Percentiles rank a stretch among this genome's conserved stretches.
Evolutionary conservation across 805 yeast genomes (phyloP).

Genomic region (Kockiozyma suomiensis): DNA sequence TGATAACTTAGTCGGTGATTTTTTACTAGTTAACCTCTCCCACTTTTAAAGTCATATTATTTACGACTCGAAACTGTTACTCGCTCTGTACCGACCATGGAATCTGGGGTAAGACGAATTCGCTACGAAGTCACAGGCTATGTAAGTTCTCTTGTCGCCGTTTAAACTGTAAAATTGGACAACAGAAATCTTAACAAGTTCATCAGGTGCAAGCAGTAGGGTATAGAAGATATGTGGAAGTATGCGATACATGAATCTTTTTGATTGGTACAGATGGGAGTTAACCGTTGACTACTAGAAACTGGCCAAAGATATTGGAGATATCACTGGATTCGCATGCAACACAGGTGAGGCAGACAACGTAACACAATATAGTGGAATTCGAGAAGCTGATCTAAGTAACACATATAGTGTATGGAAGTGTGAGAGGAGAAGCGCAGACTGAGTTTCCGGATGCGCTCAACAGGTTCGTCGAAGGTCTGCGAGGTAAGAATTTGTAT

Average conservation of each 20-base stretch:
- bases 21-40: too few species aligned
- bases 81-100: background rate
- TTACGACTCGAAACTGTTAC: too few species aligned
- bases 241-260: background rate
- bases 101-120: constrained; percentile 1
- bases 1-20: too few species aligned
- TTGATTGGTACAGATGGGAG: background rate
- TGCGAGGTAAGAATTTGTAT: constrained; percentile 20
- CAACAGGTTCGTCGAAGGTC: constrained; percentile 1
- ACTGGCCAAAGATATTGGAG: constrained; percentile 3
- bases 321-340: constrained; percentile 17
- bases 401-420: constrained; percentile 18
- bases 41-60: too few species aligned
- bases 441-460: background rate
- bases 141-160: background rate
- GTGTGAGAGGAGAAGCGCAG: constrained; percentile 29
- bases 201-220: constrained; percentile 27
- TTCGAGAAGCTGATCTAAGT: too few species aligned
- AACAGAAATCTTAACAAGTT: background rate
- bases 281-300: background rate
- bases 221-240: constrained; percentile 22
- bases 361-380: too few species aligned
- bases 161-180: too few species aligned
- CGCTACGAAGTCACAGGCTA: constrained; percentile 8
- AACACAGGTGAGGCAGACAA: constrained; percentile 15